Percentiles rank a stretch among this genome's conserved stretches.
Conservation (phyloP, 2,329 filamentous ascomycete species). For the Epichloe sp. region DNA sequence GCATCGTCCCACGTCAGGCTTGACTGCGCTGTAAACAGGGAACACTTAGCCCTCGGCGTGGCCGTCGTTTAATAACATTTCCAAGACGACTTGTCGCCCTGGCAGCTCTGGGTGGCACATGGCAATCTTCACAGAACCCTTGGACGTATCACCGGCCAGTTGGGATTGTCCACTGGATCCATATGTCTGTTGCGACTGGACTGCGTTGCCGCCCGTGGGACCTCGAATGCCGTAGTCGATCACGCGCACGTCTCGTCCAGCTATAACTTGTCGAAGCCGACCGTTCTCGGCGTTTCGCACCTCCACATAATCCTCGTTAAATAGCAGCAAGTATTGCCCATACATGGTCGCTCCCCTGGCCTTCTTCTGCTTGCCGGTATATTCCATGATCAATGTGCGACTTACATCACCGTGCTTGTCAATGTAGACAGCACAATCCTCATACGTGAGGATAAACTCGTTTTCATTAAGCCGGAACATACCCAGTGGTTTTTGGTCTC, state of each 20-base stretch:
- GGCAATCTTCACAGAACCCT: constrained; percentile 79
- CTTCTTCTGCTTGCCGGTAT: constrained; percentile 73
- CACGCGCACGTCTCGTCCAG: constrained; percentile 77
- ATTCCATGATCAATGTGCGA: constrained; percentile 93
- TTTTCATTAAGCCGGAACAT: constrained; percentile 94
- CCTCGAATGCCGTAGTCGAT: constrained; percentile 71
- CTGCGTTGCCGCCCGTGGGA: constrained; percentile 37
- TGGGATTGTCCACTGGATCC: constrained; percentile 22
- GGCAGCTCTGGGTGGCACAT: constrained; percentile 88
- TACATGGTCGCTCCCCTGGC: constrained; percentile 76
- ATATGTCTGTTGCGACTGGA: constrained; percentile 19
- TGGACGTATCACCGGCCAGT: constrained; percentile 33
- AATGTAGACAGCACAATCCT: constrained; percentile 93
- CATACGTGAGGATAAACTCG: constrained; percentile 87
- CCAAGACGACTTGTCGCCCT: constrained; percentile 76
- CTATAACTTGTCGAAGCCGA: constrained; percentile 82
- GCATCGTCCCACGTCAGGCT: not conserved
- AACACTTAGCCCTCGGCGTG: constrained; percentile 35
- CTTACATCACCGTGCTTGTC: constrained; percentile 97
- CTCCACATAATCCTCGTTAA: constrained; percentile 94
- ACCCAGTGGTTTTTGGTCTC: constrained; percentile 71
- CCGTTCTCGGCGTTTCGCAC: constrained; percentile 95
- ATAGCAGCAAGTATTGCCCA: constrained; percentile 80
- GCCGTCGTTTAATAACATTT: constrained; percentile 85
- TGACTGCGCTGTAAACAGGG: not conserved